phyloP scores from a whole-genome alignment of 805 yeast species.

The Saccharomycodes ludwigii region DNA sequence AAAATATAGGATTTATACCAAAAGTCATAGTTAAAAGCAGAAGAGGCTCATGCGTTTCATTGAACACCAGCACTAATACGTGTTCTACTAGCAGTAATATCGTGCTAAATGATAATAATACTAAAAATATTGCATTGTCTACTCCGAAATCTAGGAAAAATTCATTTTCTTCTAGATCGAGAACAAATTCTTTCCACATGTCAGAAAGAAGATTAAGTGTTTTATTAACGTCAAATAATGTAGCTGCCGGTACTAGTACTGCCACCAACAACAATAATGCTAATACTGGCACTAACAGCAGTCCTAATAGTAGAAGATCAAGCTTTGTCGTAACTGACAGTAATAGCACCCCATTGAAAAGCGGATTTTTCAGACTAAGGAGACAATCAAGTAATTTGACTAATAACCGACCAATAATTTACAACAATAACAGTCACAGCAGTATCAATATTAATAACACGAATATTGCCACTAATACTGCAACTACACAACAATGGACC shows the following conservation, averaged over 20 bases:
- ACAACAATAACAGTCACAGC: too few species aligned
- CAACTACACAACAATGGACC: constrained; percentile 26
- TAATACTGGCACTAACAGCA: constrained; percentile 2
- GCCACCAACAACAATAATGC: not conserved
- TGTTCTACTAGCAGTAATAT: too few species aligned
- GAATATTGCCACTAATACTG: too few species aligned
- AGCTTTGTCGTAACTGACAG: constrained; percentile 3
- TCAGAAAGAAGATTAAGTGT: not conserved
- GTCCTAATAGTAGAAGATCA: constrained; percentile 2
- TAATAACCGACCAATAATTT: constrained; percentile 1
- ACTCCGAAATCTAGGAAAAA: constrained; percentile 20
- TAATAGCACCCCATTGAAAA: constrained; percentile 4
- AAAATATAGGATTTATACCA: constrained; percentile 23
- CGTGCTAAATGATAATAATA: too few species aligned
- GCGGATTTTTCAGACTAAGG: constrained; percentile 5
- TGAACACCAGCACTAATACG: too few species aligned
- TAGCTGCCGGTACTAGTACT: not conserved
- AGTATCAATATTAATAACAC: too few species aligned
- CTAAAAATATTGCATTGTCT: too few species aligned
- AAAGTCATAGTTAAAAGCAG: constrained; percentile 24
- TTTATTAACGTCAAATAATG: constrained; percentile 2
- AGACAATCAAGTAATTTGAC: not conserved
- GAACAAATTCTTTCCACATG: not conserved
- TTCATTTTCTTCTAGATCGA: constrained; percentile 13
- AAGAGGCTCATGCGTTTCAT: constrained; percentile 17